Evolutionary conservation across 495 filamentous ascomycete species (phyloP).

Genomic region (Endocarpon pusillum): DNA sequence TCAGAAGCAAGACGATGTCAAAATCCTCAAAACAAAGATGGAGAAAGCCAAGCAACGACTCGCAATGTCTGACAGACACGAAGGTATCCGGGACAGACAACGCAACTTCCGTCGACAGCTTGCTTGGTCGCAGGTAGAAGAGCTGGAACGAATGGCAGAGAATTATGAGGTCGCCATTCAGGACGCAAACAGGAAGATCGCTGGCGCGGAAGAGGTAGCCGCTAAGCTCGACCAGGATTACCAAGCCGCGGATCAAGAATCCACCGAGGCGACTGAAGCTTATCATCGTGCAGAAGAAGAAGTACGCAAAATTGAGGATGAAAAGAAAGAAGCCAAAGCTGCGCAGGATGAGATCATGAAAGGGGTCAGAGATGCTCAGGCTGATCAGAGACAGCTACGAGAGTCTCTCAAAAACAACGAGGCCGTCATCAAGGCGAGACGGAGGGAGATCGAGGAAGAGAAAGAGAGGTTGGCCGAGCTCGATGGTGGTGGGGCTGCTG

Average conservation of each 20-base stretch:
- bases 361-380: conserved; percentile 30
- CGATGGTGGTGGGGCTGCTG: conserved; percentile 35
- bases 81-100: conserved; percentile 34
- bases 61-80: conserved; percentile 39
- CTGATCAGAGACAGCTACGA: conserved; percentile 33
- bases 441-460: conserved; percentile 29
- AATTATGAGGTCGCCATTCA: conserved; percentile 17
- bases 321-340: conserved; percentile 23
- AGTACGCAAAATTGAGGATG: conserved; percentile 26
- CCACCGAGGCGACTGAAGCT: conserved; percentile 36
- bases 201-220: conserved; percentile 21
- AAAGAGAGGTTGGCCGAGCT: conserved; percentile 30
- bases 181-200: conserved; percentile 24
- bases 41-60: conserved; percentile 33
- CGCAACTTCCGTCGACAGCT: conserved; percentile 37
- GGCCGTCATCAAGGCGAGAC: conserved; percentile 20
- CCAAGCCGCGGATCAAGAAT: conserved; percentile 26
- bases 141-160: conserved; percentile 29
- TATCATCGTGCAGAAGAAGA: conserved; percentile 31
- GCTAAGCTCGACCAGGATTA: conserved; percentile 23
- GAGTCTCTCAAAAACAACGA: conserved; percentile 28
- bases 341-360: conserved; percentile 23
- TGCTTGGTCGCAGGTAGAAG: conserved; percentile 57
- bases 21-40: conserved; percentile 25
- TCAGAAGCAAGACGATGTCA: conserved; percentile 29